Evolutionary conservation across 805 yeast genomes (phyloP), one percentile per base, ranked within the genome.

Genomic region (Pichia thaimueangensis): DNA sequence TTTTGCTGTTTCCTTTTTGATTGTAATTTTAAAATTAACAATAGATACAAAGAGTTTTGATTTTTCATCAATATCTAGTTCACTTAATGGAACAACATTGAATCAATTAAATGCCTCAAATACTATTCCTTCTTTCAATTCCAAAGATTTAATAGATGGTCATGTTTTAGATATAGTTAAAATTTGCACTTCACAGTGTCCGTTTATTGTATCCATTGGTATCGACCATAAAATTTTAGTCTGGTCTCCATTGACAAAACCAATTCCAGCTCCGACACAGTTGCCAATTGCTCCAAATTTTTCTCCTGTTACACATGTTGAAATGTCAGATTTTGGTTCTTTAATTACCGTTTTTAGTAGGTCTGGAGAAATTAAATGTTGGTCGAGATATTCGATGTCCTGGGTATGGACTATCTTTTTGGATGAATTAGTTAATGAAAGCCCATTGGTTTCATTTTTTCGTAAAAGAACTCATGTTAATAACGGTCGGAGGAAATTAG

Each of bases 141-240:
- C 63, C 54, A 52, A 75, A 67, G 62, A 72, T 63, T 41, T 68
- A 32, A 43, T 70, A 13, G 57, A 64, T 23, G 79, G 78, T 5
- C 89, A 81, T 56, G 61, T 67, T 20, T 63, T 84, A 37, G 95
- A 86, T 57, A 69, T 84, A 4, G 68, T 82, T 27, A 71, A 70
- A 43, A 64, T 83, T 10, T 62, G 70, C n/a, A 73, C 86, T 0
- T 79, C 85, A 12, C 64, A 74, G 12, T 70, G 77, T 40, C 78
- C 86, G 3, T 80, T 83, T 52, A 69, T 84, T 20, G 78, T 85
- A 0, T 71, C 84, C 1, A 72, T 82, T 22, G 91, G 89, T 4
- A 64, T 86, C 55, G 94, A 86, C 52, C 88, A 82, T 51, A 74
- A 71, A 45, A 70, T 86, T 4, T 58, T 77, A 25, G 75, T 85